These are phyloP conservation scores for Fonsecaea pugnacius DNA, from an alignment of 2,329 filamentous ascomycete species.

Conservation along the genomic window DNA sequence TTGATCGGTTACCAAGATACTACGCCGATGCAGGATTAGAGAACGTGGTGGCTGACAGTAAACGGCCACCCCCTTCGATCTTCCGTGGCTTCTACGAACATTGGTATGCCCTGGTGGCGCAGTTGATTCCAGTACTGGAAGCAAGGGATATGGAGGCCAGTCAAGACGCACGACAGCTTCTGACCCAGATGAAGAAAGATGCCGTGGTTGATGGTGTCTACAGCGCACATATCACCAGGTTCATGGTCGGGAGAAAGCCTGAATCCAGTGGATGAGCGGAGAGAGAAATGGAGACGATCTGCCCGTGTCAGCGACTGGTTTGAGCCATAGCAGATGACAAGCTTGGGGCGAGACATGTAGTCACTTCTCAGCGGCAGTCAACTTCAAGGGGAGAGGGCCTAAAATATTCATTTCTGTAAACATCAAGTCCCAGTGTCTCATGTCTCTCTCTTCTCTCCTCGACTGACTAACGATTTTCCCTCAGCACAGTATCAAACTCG, in stretches of 20 bases:
- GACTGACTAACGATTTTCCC: not conserved
- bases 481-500: not conserved
- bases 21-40: constrained; percentile 15
- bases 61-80: constrained; percentile 15
- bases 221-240: constrained; percentile 23
- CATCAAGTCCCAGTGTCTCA: too few relatives aligned
- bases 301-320: not conserved
- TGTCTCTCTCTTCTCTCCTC: not conserved
- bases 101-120: constrained; percentile 21
- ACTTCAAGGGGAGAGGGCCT: too few relatives aligned
- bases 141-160: constrained; percentile 13
- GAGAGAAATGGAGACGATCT: not conserved
- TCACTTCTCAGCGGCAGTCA: too few relatives aligned
- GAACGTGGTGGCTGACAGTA: constrained; percentile 13
- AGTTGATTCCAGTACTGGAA: constrained; percentile 16
- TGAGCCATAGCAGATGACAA: not conserved
- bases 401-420: too few relatives aligned
- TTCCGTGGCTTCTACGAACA: constrained; percentile 23
- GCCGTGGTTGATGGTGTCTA: constrained; percentile 14
- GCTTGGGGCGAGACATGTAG: not conserved
- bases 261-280: not conserved
- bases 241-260: constrained; percentile 15
- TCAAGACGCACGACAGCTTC: constrained; percentile 13
- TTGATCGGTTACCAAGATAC: constrained; percentile 14
- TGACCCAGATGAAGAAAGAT: constrained; percentile 21